A percentile compares a stretch with the other conserved stretches of the same genome.
These are phyloP conservation scores for Panicum hallii DNA, from an alignment of 202 grass and related monocot genomes.

Conservation along the genomic window DNA sequence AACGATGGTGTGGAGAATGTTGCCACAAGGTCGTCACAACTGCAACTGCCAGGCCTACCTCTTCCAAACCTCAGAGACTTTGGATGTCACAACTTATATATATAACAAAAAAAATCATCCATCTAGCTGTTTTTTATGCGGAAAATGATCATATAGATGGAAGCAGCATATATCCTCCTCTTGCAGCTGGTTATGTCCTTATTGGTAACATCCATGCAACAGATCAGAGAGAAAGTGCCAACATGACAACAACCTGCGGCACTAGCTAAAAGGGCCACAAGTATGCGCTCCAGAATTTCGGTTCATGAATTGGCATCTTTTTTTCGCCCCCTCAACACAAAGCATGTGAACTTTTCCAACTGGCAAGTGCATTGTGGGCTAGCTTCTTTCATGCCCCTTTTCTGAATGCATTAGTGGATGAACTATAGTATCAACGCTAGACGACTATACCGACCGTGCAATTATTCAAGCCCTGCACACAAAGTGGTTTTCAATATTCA, in stretches of 20 bases:
- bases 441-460: not conserved
- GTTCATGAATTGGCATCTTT: constrained; percentile 25
- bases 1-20: constrained; percentile 18
- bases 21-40: constrained; percentile 23
- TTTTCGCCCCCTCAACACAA: not conserved
- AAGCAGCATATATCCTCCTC: not conserved
- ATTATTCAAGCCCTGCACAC: constrained; percentile 31
- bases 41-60: constrained; percentile 24
- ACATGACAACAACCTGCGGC: constrained; percentile 22
- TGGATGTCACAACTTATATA: not conserved
- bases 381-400: not conserved
- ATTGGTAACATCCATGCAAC: constrained; percentile 35
- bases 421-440: not conserved
- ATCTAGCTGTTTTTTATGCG: not conserved
- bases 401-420: not conserved
- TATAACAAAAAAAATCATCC: not conserved
- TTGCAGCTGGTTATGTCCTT: not conserved
- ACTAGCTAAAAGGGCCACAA: constrained; percentile 6
- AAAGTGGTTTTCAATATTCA: constrained; percentile 6
- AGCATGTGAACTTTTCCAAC: constrained; percentile 39
- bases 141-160: not conserved
- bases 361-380: not conserved
- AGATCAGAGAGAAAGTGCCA: constrained; percentile 19
- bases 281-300: not conserved
- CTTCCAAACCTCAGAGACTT: constrained; percentile 14